Conservation (phyloP, 192 early-diverging fungal genomes). For the Podila clonocystis region DNA sequence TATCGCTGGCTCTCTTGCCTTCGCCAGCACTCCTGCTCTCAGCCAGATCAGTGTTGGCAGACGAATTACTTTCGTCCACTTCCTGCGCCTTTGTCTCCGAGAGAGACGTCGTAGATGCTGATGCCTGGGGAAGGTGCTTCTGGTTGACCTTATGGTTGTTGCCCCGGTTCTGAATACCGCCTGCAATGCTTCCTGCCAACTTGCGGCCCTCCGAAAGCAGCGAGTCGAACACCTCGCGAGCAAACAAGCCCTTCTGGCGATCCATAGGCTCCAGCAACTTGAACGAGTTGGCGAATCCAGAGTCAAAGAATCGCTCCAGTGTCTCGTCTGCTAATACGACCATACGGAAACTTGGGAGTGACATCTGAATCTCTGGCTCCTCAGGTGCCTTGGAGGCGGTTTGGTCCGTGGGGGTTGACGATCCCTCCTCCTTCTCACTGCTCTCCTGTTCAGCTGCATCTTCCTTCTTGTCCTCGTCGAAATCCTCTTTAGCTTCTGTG, state of each 20-base stretch:
- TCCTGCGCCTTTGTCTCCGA: background rate
- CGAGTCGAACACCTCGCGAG: constrained; percentile 67
- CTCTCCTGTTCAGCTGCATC: constrained; percentile 3
- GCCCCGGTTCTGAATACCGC: constrained; percentile 27
- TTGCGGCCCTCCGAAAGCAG: constrained; percentile 62
- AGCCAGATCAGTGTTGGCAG: too few relatives aligned
- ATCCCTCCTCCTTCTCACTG: background rate
- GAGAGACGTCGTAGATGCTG: background rate
- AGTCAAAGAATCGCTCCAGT: constrained; percentile 86
- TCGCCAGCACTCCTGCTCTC: too few relatives aligned
- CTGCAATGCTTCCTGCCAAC: constrained; percentile 56
- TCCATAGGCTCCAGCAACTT: constrained; percentile 67
- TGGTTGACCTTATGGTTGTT: constrained; percentile 1
- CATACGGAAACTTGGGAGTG: constrained; percentile 67
- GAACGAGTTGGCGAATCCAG: constrained; percentile 69
- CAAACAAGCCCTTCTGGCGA: constrained; percentile 59
- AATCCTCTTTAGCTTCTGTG: background rate
- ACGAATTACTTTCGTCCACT: constrained; percentile 37
- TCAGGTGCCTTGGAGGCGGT: constrained; percentile 24
- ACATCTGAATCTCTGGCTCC: constrained; percentile 51
- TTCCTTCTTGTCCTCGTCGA: constrained; percentile 2
- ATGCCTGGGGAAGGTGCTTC: background rate
- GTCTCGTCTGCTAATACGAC: constrained; percentile 87
- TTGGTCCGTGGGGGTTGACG: constrained; percentile 6
- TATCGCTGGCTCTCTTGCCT: constrained; percentile 8